Base-by-base conservation (phyloP, 2,329 filamentous ascomycete species). In the Nakataea oryzae region DNA sequence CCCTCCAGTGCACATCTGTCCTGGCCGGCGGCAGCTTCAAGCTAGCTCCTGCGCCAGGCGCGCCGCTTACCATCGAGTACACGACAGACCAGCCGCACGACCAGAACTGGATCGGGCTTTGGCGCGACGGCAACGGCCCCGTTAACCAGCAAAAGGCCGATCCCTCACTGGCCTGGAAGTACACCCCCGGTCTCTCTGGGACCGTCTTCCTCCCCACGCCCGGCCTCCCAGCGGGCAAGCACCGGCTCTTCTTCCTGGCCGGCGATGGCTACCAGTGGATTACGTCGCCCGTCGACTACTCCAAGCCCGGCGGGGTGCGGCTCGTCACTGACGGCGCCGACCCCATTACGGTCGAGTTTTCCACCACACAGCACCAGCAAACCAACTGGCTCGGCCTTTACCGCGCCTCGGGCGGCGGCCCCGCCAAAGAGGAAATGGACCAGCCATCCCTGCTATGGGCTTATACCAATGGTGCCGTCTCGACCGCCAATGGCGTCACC, bases 361-460 rank as follows among this genome's bases (percentile, higher is more conserved):
- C 63, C 72, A 50, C 41, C 21, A 50, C 24, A n/a, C 21, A 21
- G 41, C 41, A 50, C 6, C 63, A 70, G 58, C 32, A 63, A 1
- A 69, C 63, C 21, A 77, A 77, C 65, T 78, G 75, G 75, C 65
- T 77, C 27, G 75, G 72, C 50, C 58, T 77, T 3, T 77, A 73
- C 64, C 63, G 68, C 54, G 65, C 69, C 17, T 69, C 67, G 1
- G 70, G 70, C 26, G 74, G 74, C 30, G 74, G 70, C 1, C 75
- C 75, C 1, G 68, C 70, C 2, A 67, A 76, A n/a, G 68, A 73
- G 41, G 63, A 68, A 55, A 69, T 67, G 24, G 67, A 67, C 24
- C 65, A 64, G 0, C 63, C 66, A 0, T 72, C 75, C 0, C 62
- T 75, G 13, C 62, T 65, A 6, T 77, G 75, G 75, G 66, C 65